Evolutionary conservation across 2,329 filamentous ascomycete genomes (phyloP).

Genomic region (Fonsecaea multimorphosa): DNA sequence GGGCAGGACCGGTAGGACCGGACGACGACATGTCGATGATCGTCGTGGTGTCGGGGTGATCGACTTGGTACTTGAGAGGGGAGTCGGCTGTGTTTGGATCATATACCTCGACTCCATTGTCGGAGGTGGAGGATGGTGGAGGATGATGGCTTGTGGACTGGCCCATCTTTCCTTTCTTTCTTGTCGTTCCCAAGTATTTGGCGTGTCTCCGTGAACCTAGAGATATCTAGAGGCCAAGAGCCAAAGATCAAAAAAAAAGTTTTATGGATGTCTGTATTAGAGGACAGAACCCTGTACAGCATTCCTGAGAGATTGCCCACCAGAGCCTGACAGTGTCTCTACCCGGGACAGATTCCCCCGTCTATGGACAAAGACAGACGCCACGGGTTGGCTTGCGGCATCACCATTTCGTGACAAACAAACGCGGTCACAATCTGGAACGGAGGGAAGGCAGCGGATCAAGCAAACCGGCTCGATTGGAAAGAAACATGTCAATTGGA

Average conservation of each 20-base stretch:
- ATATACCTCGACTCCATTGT: too few species aligned
- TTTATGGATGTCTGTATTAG: not conserved
- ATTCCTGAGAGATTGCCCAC: not conserved
- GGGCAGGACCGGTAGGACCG: not conserved
- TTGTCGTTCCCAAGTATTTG: not conserved
- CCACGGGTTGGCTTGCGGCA: not conserved
- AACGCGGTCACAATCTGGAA: conserved; percentile 1
- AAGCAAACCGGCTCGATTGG: not conserved
- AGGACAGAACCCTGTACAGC: not conserved
- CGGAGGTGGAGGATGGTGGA: not conserved
- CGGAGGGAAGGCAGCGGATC: not conserved
- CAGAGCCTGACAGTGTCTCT: not conserved
- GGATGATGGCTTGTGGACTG: not conserved
- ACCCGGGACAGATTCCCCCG: not conserved
- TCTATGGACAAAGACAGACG: not conserved
- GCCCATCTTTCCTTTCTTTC: too few species aligned
- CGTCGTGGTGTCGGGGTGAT: not conserved
- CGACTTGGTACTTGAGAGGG: not conserved
- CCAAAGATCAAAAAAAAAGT: too few species aligned
- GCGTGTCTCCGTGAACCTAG: not conserved
- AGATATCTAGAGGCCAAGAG: not conserved
- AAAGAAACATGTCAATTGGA: not conserved
- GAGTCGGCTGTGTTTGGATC: not conserved
- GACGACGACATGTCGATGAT: not conserved
- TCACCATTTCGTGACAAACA: not conserved